Evolutionary conservation across 1,139 yeast species (phyloP).

Genomic region (Zygotorulaspora mrakii): DNA sequence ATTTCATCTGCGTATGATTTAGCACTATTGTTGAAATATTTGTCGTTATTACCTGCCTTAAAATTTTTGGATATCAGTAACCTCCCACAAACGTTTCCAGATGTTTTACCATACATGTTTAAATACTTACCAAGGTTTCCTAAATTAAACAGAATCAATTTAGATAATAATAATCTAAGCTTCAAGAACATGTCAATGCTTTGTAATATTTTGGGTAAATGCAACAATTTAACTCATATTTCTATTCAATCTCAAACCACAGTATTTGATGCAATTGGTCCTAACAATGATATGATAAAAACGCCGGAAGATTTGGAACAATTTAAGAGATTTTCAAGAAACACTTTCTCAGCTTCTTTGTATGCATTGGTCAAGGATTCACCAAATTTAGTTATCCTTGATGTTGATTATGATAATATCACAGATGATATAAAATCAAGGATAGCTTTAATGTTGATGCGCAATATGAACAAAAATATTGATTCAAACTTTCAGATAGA

Average conservation of each 20-base stretch:
- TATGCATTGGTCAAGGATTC: constrained; percentile 70
- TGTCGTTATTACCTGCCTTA: constrained; percentile 53
- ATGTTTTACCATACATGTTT: constrained; percentile 56
- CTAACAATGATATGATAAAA: constrained; percentile 3
- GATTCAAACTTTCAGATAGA: constrained; percentile 42
- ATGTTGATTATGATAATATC: constrained; percentile 64
- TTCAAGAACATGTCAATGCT: constrained; percentile 62
- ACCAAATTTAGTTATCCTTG: constrained; percentile 61
- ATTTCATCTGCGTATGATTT: constrained; percentile 53
- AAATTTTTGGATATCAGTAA: constrained; percentile 75
- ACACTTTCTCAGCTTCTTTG: constrained; percentile 50
- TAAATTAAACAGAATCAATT: constrained; percentile 65
- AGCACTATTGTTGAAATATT: constrained; percentile 47
- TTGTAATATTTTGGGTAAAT: constrained; percentile 65
- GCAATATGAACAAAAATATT: constrained; percentile 68
- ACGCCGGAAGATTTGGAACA: constrained; percentile 8
- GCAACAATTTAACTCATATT: constrained; percentile 69
- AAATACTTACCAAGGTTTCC: constrained; percentile 63
- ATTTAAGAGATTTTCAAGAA: constrained; percentile 32
- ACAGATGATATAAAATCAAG: constrained; percentile 71
- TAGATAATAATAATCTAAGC: constrained; percentile 67
- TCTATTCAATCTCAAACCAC: constrained; percentile 54
- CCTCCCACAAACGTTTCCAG: constrained; percentile 71
- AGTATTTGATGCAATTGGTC: constrained; percentile 2
- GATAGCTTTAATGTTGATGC: constrained; percentile 76